phyloP scores from a whole-genome alignment of 2,329 filamentous ascomycete genomes.

The Zalaria sp. region DNA sequence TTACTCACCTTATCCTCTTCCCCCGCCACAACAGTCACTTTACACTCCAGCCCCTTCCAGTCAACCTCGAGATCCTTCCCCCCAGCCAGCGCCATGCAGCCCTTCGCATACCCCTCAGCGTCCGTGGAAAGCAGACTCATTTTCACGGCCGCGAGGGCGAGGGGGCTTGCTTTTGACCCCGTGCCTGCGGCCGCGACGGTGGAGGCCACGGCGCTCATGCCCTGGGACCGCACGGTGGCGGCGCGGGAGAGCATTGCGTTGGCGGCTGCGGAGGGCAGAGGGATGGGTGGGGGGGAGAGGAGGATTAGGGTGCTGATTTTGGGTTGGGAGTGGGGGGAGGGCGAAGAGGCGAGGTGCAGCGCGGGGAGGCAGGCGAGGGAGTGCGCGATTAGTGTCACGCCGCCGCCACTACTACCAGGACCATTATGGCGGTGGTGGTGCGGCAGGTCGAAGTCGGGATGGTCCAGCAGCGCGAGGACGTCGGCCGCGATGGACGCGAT shows the following conservation, averaged over 20 bases:
- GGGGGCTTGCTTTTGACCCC: slow-evolving; percentile 23
- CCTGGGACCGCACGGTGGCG: slow-evolving; percentile 25
- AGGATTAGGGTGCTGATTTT: slow-evolving; percentile 36
- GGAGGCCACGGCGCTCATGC: slow-evolving; percentile 31
- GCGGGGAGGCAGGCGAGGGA: slow-evolving; percentile 39
- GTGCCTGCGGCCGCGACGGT: slow-evolving; percentile 22
- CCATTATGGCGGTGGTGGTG: slow-evolving; percentile 1
- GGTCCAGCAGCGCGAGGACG: slow-evolving; percentile 24
- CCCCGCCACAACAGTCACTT: slow-evolving; percentile 30
- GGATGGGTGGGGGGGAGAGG: slow-evolving; percentile 32
- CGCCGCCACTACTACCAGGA: not conserved
- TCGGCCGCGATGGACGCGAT: slow-evolving; percentile 32
- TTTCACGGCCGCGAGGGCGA: slow-evolving; percentile 28
- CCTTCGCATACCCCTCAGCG: slow-evolving; percentile 42
- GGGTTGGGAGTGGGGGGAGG: slow-evolving; percentile 27
- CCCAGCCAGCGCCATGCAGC: slow-evolving; percentile 32
- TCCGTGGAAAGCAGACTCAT: slow-evolving; percentile 34
- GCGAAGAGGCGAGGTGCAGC: slow-evolving; percentile 23
- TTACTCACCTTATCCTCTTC: slow-evolving; percentile 31
- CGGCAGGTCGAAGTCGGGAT: slow-evolving; percentile 5
- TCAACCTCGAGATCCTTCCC: slow-evolving; percentile 19
- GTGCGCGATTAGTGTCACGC: slow-evolving; percentile 34
- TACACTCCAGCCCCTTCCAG: slow-evolving; percentile 18
- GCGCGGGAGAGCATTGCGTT: slow-evolving; percentile 22
- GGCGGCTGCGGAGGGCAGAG: slow-evolving; percentile 24